These are phyloP conservation scores for Dendrobium catenatum DNA, from an alignment of 106 monocot genomes.

Conservation along the genomic window DNA sequence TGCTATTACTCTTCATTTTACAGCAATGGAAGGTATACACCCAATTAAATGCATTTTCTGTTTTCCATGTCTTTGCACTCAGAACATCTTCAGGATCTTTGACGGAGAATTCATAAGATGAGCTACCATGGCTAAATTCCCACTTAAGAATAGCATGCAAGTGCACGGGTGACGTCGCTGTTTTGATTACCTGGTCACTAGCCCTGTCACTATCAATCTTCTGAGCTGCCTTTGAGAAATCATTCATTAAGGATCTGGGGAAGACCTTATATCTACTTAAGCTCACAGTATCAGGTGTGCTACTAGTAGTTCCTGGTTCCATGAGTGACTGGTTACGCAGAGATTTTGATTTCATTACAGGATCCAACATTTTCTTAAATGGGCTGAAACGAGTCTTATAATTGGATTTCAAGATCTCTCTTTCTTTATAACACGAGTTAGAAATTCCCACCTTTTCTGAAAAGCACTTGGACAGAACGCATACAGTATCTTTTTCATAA, in stretches of 20 bases:
- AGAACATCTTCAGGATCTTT: constrained; percentile 60
- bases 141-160: constrained; percentile 64
- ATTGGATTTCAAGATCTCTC: constrained; percentile 16
- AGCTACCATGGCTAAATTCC: constrained; percentile 36
- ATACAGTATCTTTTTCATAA: constrained; percentile 17
- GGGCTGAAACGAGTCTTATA: constrained; percentile 46
- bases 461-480: constrained; percentile 50
- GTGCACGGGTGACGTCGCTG: constrained; percentile 59
- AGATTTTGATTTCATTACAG: constrained; percentile 88
- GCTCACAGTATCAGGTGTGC: constrained; percentile 8
- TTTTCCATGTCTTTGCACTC: constrained; percentile 71
- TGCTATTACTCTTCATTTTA: constrained; percentile 30
- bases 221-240: constrained; percentile 30
- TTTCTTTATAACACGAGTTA: constrained; percentile 21
- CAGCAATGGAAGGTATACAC: constrained; percentile 78
- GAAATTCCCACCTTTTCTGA: constrained; percentile 44
- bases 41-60: constrained; percentile 60
- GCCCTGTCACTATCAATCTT: constrained; percentile 15
- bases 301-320: constrained; percentile 17
- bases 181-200: constrained; percentile 4
- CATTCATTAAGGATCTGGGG: constrained; percentile 46
- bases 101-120: constrained; percentile 56
- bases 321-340: constrained; percentile 28
- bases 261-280: constrained; percentile 9
- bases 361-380: constrained; percentile 59